Percentiles rank a stretch among this genome's conserved stretches.
These are phyloP conservation scores for Solanum arcanum DNA, from an alignment of 257 asterid species.

Conservation along the genomic window DNA sequence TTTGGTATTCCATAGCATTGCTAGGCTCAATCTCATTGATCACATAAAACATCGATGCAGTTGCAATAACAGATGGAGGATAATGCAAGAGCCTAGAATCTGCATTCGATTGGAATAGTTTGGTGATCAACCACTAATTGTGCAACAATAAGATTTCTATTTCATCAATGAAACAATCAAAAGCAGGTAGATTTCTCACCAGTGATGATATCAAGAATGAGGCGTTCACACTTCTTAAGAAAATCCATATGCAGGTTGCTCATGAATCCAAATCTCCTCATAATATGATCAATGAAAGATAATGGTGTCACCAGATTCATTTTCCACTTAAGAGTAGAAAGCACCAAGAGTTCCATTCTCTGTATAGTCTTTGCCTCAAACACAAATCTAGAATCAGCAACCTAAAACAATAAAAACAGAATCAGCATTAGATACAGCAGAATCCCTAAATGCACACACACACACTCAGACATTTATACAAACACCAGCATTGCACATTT, in stretches of 20 bases:
- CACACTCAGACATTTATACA: slow-evolving; percentile 16
- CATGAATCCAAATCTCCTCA: slow-evolving; percentile 55
- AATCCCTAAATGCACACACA: background rate
- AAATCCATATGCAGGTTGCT: slow-evolving; percentile 49
- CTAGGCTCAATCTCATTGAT: slow-evolving; percentile 21
- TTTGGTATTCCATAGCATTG: slow-evolving; percentile 11
- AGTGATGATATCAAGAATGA: slow-evolving; percentile 45
- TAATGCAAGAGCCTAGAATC: slow-evolving; percentile 52
- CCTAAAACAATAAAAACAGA: slow-evolving; percentile 29
- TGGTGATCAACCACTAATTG: background rate
- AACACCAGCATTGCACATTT: slow-evolving; percentile 15
- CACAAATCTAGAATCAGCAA: slow-evolving; percentile 49
- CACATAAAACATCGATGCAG: slow-evolving; percentile 21
- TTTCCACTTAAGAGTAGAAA: slow-evolving; percentile 70
- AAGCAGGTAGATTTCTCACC: slow-evolving; percentile 35
- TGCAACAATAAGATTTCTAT: background rate
- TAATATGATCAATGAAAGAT: slow-evolving; percentile 71
- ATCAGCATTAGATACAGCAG: background rate
- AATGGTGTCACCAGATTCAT: slow-evolving; percentile 83
- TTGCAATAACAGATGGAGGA: slow-evolving; percentile 42
- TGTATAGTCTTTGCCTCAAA: slow-evolving; percentile 82
- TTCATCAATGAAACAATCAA: background rate
- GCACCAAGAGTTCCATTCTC: slow-evolving; percentile 83
- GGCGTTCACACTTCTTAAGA: slow-evolving; percentile 43
- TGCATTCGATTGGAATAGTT: slow-evolving; percentile 8